Percentiles rank a stretch among this genome's conserved stretches.
phyloP scores from a whole-genome alignment of 2,329 filamentous ascomycete species.

The Trichocomaceae sp. region DNA sequence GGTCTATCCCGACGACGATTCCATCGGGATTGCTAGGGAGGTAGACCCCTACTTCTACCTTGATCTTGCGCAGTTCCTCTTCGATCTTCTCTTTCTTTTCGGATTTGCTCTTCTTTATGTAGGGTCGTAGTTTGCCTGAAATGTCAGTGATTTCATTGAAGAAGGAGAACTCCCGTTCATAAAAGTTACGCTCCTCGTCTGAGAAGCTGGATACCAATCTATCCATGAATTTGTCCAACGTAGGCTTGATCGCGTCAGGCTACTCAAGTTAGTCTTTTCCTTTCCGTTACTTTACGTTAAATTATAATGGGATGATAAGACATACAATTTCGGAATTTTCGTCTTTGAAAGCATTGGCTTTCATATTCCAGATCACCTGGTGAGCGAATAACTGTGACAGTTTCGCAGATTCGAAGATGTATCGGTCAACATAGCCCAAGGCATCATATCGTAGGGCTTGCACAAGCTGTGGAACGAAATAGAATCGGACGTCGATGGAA shows the following conservation, averaged over 20 bases:
- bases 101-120: conserved; percentile 83
- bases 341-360: conserved; percentile 96
- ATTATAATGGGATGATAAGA: neutral
- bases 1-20: conserved; percentile 93
- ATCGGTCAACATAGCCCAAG: conserved; percentile 89
- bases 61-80: conserved; percentile 93
- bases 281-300: conserved; percentile 1
- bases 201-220: conserved; percentile 80
- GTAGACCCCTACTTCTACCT: conserved; percentile 95
- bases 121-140: conserved; percentile 89
- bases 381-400: conserved; percentile 98
- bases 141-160: conserved; percentile 95
- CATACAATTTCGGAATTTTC: conserved; percentile 79
- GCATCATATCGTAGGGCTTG: conserved; percentile 89
- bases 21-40: conserved; percentile 95
- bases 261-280: conserved; percentile 27
- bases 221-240: conserved; percentile 80
- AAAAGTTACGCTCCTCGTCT: conserved; percentile 71
- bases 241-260: conserved; percentile 89
- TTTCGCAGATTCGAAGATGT: conserved; percentile 93
- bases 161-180: conserved; percentile 93
- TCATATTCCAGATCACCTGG: conserved; percentile 99
- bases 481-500: conserved; percentile 94
- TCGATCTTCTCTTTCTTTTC: conserved; percentile 99
- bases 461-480: conserved; percentile 97